phyloP scores from a whole-genome alignment of 75 land plant species.

The Pinus tabuliformis region DNA sequence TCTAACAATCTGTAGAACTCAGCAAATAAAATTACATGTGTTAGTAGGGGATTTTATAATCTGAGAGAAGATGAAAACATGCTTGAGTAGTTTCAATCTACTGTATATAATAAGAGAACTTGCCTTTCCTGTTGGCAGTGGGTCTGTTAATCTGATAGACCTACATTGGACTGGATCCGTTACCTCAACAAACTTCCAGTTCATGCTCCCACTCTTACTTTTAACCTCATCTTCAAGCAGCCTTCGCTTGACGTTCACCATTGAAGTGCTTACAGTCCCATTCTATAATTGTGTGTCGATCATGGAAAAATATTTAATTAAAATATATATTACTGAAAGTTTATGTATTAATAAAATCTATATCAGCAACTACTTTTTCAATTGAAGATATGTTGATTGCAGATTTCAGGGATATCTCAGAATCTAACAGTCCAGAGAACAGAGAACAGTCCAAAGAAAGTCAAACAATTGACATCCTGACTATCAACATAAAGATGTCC shows the following conservation, averaged over 20 bases:
- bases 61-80: background rate
- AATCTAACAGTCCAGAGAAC: no score
- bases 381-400: no score
- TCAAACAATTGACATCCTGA: no score
- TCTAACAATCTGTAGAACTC: background rate
- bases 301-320: background rate
- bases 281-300: background rate
- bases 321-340: background rate
- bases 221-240: conserved; percentile 39
- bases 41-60: background rate
- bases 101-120: background rate
- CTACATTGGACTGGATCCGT: conserved; percentile 44
- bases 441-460: no score
- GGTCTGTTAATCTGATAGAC: conserved; percentile 49
- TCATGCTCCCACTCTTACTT: conserved; percentile 34
- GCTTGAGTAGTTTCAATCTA: background rate
- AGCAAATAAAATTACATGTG: background rate
- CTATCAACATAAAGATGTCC: no score
- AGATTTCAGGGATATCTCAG: no score
- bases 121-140: conserved; percentile 38
- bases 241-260: conserved; percentile 68
- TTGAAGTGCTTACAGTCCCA: background rate
- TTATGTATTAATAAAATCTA: background rate
- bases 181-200: conserved; percentile 62
- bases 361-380: background rate